Percentiles rank a stretch among this genome's conserved stretches.
These are phyloP conservation scores for Favolaschia claudopus DNA, from an alignment of 768 basidiomycete genomes.

Conservation along the genomic window DNA sequence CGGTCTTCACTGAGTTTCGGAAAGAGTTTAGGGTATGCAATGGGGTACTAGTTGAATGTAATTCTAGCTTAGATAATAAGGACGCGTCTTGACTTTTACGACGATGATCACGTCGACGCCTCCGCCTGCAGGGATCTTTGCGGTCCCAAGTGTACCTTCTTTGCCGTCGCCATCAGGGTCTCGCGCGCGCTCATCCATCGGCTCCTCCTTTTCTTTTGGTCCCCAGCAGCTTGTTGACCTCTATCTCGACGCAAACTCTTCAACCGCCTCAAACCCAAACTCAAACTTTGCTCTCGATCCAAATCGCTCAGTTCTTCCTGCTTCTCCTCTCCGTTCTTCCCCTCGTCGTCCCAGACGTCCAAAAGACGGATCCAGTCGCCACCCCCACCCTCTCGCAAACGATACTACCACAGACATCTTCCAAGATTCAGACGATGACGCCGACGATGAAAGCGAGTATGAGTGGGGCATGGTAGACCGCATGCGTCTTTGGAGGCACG, in stretches of 20 bases:
- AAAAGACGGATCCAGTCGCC: constrained; percentile 57
- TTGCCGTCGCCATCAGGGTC: constrained; percentile 63
- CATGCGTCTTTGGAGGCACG: constrained; percentile 96
- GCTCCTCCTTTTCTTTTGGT: constrained; percentile 85
- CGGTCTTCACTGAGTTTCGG: constrained; percentile 44
- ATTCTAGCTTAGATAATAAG: constrained; percentile 15
- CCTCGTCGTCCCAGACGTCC: constrained; percentile 62
- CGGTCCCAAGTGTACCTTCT: constrained; percentile 55
- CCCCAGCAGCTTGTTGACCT: constrained; percentile 80
- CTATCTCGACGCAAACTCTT: constrained; percentile 69
- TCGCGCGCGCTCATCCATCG: constrained; percentile 72
- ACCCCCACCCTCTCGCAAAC: constrained; percentile 77
- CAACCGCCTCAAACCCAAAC: constrained; percentile 61
- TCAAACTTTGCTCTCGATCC: constrained; percentile 78
- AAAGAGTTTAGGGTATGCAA: constrained; percentile 51
- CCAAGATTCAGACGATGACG: constrained; percentile 69
- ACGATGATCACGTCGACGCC: constrained; percentile 52
- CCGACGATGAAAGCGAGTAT: constrained; percentile 62
- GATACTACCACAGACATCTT: constrained; percentile 77
- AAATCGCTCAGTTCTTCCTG: constrained; percentile 77
- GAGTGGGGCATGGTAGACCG: constrained; percentile 93
- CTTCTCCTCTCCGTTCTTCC: constrained; percentile 75
- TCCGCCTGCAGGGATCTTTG: constrained; percentile 52
- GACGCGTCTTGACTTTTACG: constrained; percentile 6
- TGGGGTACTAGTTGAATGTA: constrained; percentile 40